A percentile compares a stretch with the other conserved stretches of the same genome.
Conservation (phyloP, 108 stramenopile species). For the Pseudonitzschia multiseries region DNA sequence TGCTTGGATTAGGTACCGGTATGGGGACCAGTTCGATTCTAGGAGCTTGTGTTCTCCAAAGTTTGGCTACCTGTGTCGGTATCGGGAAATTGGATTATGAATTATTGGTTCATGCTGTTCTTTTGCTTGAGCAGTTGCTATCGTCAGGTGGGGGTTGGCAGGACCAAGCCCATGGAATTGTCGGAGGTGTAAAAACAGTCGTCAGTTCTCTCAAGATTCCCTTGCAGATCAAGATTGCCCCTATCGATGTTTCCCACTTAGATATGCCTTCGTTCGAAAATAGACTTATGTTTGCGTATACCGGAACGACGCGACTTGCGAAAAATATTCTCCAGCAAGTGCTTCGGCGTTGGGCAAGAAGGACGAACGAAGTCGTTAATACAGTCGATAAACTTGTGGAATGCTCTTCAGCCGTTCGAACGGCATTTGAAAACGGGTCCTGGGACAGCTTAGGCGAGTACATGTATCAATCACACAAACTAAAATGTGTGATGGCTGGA, state of each 20-base stretch:
- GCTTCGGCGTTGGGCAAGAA: slow-evolving; percentile 66
- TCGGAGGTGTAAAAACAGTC: slow-evolving; percentile 66
- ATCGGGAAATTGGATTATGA: slow-evolving; percentile 39
- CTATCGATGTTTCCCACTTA: slow-evolving; percentile 22
- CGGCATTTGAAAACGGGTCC: slow-evolving; percentile 46
- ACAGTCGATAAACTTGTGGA: slow-evolving; percentile 64
- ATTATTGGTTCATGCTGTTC: slow-evolving; percentile 52
- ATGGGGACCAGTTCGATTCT: slow-evolving; percentile 86
- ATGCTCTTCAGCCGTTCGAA: slow-evolving; percentile 51
- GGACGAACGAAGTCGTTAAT: slow-evolving; percentile 53
- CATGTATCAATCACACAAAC: slow-evolving; percentile 68
- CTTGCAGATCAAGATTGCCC: slow-evolving; percentile 41
- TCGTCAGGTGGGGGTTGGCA: slow-evolving; percentile 91
- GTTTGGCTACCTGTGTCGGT: slow-evolving; percentile 53
- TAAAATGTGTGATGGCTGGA: slow-evolving; percentile 85
- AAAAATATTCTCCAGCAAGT: slow-evolving; percentile 80
- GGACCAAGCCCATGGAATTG: slow-evolving; percentile 77
- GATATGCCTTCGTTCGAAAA: slow-evolving; percentile 39
- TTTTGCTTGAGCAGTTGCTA: slow-evolving; percentile 76
- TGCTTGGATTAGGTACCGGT: slow-evolving; percentile 80
- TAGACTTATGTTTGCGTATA: slow-evolving; percentile 63
- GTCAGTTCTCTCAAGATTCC: slow-evolving; percentile 45
- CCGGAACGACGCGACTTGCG: slow-evolving; percentile 78
- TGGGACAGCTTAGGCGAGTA: slow-evolving; percentile 51
- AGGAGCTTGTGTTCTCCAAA: slow-evolving; percentile 67